Evolutionary conservation across 495 filamentous ascomycete species (phyloP), one percentile per base, ranked within the genome.

Genomic region (Pyronema domesticum): DNA sequence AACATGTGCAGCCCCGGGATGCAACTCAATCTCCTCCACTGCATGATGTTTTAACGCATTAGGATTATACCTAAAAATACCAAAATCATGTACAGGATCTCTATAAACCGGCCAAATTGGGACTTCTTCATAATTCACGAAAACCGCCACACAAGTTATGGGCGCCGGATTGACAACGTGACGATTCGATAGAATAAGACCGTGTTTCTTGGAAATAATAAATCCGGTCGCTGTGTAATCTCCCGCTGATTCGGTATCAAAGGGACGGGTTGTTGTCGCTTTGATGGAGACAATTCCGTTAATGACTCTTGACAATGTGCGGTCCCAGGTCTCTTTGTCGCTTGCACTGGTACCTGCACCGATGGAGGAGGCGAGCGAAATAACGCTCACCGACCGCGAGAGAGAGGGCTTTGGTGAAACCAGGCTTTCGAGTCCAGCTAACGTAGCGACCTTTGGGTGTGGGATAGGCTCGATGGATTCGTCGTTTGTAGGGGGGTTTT

Each of bases 211-310:
- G 9, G 59, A 62, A 48, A 66, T 66, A 39, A 66, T 59, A 35
- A 66, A 66, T 33, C 63, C 63, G 3, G 63, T 66, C 11, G 63
- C 63, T 14, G 63, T 65, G 44, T 66, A 66, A 50, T 66, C 63
- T 1, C 63, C 63, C 7, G 63, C 63, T 43, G 63, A 62, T 43
- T 66, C 63, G 3, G 63, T 66, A 55, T 66, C 63, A 49, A 66
- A 66, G 8, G 63, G 63, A 15, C 63, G 59, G 8, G 63, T 66
- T 11, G 63, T 65, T 33, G 63, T 63, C 10, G 63, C 63, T 37
- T 66, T 66, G 17, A 66, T 66, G 3, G 63, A 65, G 13, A 66
- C 63, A 58, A 66, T 65, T n/a, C 63, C 63, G 33, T 66, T 66
- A 46, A 66, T 65, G 46, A 60, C 63, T 43, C 63, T 50, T 23